Evolutionary conservation across 352 stramenopile species (phyloP), one percentile per base, ranked within the genome.

Genomic region (Phytopythium chamaehyphon): DNA sequence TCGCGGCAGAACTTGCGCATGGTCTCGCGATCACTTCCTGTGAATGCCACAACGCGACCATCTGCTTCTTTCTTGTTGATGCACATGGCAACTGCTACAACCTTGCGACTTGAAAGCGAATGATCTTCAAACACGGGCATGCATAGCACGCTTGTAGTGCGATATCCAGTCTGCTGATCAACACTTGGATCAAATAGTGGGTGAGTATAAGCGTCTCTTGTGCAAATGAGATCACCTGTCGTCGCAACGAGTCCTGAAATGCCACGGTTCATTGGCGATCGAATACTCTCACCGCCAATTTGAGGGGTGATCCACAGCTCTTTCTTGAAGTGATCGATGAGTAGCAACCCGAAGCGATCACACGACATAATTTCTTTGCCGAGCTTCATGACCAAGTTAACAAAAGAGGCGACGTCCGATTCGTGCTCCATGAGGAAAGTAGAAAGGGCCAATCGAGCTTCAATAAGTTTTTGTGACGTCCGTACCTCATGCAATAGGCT

Each of bases 31-130:
- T 89, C 78, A 0, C 58, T 73, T 39, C 68, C 64, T 6, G 74
- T 88, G 50, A 93, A 88, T 3, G 75, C 64, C 8, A 90, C 76
- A n/a, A 93, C 66, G 19, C 86, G 79, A 3, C 61, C 51, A 10
- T 79, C 71, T 55, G 28, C 28, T 9, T 86, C 73, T 33, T 83
- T 77, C 52, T 97, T 97, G 66, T 97, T 97, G 59, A 96, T 93
- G 52, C 89, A 92, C 76, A 96, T 88, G 15, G 77, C 75, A 36
- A 86, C 75, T 1, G 77, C 77, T 14, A 89, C 77, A 45, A 82
- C 71, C 40, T 87, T 87, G 8, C 43, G 43, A 12, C 16, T 42
- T 3, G 37, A 42, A 0, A 67, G 64, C 2, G 70, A 66, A 51
- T 86, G 69, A 39, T 89, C 77, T 50, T 89, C 77, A 51, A 86